A percentile compares a stretch with the other conserved stretches of the same genome.
Evolutionary conservation across 176 grass and related monocot genomes (phyloP).

Genomic region (Carex pumila): DNA sequence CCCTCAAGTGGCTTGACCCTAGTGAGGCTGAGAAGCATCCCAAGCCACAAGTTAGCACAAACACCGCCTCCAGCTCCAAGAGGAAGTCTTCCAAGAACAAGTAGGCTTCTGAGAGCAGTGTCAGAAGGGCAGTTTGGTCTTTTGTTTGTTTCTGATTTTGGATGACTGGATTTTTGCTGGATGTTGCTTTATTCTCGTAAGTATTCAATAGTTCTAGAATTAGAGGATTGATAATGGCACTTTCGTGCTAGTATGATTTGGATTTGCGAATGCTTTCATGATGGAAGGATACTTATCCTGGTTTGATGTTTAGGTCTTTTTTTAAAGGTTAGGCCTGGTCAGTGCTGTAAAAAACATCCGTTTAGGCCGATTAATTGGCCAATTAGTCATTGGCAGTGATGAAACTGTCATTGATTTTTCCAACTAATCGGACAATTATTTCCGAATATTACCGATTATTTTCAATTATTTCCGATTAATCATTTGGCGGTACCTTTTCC

Average conservation of each 20-base stretch:
- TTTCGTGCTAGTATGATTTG: slow-evolving; percentile 1
- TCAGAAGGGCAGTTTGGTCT: slow-evolving; percentile 13
- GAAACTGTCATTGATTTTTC: no score
- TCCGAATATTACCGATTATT: no score
- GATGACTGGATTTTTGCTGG: neutral
- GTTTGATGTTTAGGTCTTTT: neutral
- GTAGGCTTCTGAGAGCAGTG: slow-evolving; percentile 16
- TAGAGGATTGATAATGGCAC: neutral
- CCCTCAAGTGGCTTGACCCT: slow-evolving; percentile 77
- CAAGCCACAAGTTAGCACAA: slow-evolving; percentile 46
- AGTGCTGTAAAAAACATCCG: no score
- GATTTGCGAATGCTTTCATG: neutral
- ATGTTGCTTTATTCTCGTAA: slow-evolving; percentile 8
- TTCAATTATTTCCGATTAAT: no score
- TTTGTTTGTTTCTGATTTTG: slow-evolving; percentile 13
- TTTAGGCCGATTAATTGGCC: no score
- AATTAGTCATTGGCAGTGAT: no score
- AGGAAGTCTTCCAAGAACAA: slow-evolving; percentile 82
- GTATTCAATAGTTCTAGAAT: neutral
- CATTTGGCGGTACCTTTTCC: no score
- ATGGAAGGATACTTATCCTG: neutral
- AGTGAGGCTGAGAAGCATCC: slow-evolving; percentile 68
- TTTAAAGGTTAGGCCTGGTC: neutral
- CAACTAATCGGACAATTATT: no score
- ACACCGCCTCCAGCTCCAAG: slow-evolving; percentile 25